These are phyloP conservation scores for Penicillium taxi DNA, from an alignment of 495 filamentous ascomycete species.

Conservation along the genomic window DNA sequence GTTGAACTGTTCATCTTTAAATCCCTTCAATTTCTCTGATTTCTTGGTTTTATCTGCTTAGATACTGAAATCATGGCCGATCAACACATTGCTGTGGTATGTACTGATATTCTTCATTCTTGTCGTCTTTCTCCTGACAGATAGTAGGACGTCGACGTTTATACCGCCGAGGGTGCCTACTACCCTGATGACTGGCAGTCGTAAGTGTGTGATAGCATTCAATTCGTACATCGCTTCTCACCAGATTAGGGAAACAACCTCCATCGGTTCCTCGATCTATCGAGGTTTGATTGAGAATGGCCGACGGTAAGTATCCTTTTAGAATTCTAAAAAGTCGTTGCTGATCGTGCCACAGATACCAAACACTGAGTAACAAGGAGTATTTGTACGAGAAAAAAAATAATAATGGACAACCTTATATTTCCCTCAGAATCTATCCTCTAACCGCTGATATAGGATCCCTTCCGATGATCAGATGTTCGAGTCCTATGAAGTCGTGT, in stretches of 20 bases:
- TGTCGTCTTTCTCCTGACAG: too few relatives aligned
- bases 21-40: too few relatives aligned
- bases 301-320: not conserved
- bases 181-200: constrained; percentile 7
- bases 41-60: not conserved
- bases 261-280: constrained; percentile 8
- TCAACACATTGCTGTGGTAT: not conserved
- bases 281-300: constrained; percentile 9
- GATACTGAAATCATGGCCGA: not conserved
- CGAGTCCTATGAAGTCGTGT: constrained; percentile 7
- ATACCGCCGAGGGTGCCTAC: not conserved
- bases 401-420: too few relatives aligned
- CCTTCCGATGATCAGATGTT: constrained; percentile 9
- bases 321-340: not conserved
- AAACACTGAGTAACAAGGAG: constrained; percentile 1
- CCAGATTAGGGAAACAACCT: constrained; percentile 11
- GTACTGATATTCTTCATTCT: too few relatives aligned
- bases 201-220: constrained; percentile 2
- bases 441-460: constrained; percentile 1
- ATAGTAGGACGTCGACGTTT: constrained; percentile 2
- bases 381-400: not conserved
- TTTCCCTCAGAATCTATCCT: not conserved
- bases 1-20: too few relatives aligned
- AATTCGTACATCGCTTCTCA: not conserved
- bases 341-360: constrained; percentile 7